Conservation (phyloP, 441 rosid genomes). For the Melastoma candidum region DNA sequence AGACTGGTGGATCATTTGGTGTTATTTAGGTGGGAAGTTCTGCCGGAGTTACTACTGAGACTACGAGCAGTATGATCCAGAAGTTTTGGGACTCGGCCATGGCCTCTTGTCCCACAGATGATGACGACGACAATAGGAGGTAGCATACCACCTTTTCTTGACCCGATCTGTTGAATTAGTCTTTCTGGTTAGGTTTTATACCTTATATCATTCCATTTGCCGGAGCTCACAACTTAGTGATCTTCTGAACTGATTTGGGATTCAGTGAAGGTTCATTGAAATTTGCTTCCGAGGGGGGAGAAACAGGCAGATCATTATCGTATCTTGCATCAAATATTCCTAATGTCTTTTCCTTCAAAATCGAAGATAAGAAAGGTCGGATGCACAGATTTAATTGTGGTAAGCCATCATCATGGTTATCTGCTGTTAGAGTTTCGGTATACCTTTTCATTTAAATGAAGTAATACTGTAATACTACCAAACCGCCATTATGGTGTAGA, state of each 20-base stretch:
- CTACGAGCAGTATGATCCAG: conserved; percentile 81
- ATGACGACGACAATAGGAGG: conserved; percentile 76
- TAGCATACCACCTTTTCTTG: conserved; percentile 7
- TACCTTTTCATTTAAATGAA: not conserved
- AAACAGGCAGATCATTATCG: conserved; percentile 50
- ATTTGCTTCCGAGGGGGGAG: conserved; percentile 66
- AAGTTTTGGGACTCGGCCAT: conserved; percentile 99
- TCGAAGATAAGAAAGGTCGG: conserved; percentile 72
- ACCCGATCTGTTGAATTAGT: not conserved
- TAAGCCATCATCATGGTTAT: conserved; percentile 17
- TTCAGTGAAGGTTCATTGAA: conserved; percentile 79
- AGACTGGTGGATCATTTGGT: not conserved
- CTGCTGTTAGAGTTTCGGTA: not conserved
- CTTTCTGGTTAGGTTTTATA: too few species aligned
- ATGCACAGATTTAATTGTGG: conserved; percentile 93
- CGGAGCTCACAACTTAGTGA: too few species aligned
- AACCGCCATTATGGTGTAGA: too few species aligned
- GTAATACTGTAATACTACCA: too few species aligned
- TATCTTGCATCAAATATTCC: conserved; percentile 29
- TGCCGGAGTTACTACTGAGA: conserved; percentile 60
- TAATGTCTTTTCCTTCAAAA: conserved; percentile 66
- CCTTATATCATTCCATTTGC: too few species aligned
- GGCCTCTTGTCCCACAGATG: conserved; percentile 63
- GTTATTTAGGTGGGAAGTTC: conserved; percentile 62
- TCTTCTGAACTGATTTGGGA: not conserved